Conservation (phyloP, 352 stramenopile species). For the Globisporangium splendens region DNA sequence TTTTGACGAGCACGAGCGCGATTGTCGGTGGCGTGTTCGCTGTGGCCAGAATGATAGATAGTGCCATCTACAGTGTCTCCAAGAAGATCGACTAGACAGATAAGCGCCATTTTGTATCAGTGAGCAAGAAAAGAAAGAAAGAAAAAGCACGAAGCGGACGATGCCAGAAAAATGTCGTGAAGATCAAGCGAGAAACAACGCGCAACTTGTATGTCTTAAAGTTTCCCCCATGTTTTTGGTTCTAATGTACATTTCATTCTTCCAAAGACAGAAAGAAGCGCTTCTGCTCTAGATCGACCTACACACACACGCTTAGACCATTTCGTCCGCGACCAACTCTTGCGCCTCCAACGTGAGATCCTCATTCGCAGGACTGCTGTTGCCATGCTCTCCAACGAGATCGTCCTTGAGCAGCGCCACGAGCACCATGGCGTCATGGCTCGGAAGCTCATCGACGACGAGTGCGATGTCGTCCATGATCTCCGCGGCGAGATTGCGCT, state of each 20-base stretch:
- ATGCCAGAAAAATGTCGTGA: not conserved
- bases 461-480: constrained; percentile 56
- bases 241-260: constrained; percentile 13
- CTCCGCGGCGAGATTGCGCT: constrained; percentile 48
- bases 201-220: not conserved
- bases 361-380: too few relatives aligned
- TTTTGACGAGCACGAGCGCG: constrained; percentile 83
- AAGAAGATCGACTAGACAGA: constrained; percentile 80
- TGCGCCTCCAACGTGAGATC: too few relatives aligned
- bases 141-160: not conserved
- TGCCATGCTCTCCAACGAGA: constrained; percentile 16
- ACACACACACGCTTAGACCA: not conserved
- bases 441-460: constrained; percentile 52
- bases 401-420: constrained; percentile 48
- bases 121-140: not conserved
- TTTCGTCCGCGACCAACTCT: too few relatives aligned
- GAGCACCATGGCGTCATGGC: constrained; percentile 47
- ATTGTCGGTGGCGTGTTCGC: constrained; percentile 87
- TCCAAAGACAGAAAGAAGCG: too few relatives aligned
- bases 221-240: constrained; percentile 1
- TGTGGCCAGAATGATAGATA: constrained; percentile 83
- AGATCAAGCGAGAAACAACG: not conserved
- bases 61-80: constrained; percentile 86
- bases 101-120: not conserved
- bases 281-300: too few relatives aligned